Evolutionary conservation across 164 flowering plant species (phyloP), one percentile per base, ranked within the genome.

Genomic region (Platanus orientalis): DNA sequence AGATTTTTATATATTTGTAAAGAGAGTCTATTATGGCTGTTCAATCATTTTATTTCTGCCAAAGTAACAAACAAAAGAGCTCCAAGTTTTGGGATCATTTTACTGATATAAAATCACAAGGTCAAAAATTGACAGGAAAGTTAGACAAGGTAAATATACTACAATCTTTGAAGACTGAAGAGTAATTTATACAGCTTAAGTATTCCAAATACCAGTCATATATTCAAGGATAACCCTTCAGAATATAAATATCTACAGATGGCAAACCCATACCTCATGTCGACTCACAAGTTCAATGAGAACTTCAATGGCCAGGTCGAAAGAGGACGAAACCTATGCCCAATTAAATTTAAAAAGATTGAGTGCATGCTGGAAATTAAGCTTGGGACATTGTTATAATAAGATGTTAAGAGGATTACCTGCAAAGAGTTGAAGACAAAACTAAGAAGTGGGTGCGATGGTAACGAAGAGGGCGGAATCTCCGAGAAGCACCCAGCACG

Each of bases 281-380:
- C 88, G 83, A 69, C 83, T 80, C 66, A 84, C 89, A 60, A 93
- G 88, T 75, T 93, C 97, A 68, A 80, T 78, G 49, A 93, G 94
- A 78, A 93, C 96, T 77, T 93, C 97, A 70, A 87, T 75, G 52
- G 97, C 94, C 63, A 86, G 51, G 62, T 90, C 98, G 85, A 89
- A 87, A 63, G 95, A 82, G 19, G 84, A 81, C 3, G 82, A 61
- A 69, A 81, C 91, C 98, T 89, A 68, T n/a, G 52, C 64, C 28
- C 19, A 36, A 17, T 34, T 50, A 64, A 29, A 27, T 25, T 50
- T 32, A 65, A 24, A 57, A 48, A 49, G 50, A 60, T 21, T 30
- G 44, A 25, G 52, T 28, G 26, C 9, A 51, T 24, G 54, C 40
- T 11, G 39, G 36, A 61, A 54, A 32, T 50, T 45, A 30, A 47